Base-by-base conservation (phyloP, 1,284 basidiomycete genomes). In the Boletus sp. region DNA sequence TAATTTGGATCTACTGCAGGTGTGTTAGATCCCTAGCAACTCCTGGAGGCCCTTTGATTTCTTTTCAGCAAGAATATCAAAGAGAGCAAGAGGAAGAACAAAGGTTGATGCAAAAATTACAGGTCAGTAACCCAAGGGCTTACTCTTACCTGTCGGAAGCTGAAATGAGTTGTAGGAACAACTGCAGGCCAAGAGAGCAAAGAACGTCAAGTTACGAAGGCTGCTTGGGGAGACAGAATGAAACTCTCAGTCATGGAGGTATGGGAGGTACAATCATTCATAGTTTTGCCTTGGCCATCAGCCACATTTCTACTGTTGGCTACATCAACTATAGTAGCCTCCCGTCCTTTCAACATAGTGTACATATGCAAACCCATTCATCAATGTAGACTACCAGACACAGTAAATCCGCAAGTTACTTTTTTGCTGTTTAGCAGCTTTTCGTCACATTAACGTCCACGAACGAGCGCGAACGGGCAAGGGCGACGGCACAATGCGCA, bases 51-150 rank as follows among this genome's bases (percentile, higher is more conserved):
- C 13, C 22, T 8, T 35, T 2, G 3, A 44, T 16, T 19, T 20
- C 25, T 7, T 19, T 40, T 32, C 32, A 56, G 56, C 29, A 40
- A 23, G 56, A 56, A 36, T 58, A 39, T n/a, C 13, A 30, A 26
- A 43, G 37, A 14, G 58, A 49, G 16, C 46, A 41, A 8, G 55
- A 23, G 3, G 59, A 59, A 38, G 58, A 54, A 12, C 42, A 1
- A 9, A 56, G 56, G 23, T 42, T 59, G 8, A 2, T 54, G n/a
- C 49, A n/a, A 26, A 53, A 41, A 14, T 30, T 57, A 34, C 49
- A 48, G 42, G 57, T 57, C 4, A 23, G 56, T 26, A 7, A 22
- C 12, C 2, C 5, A 2, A 3, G 1, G 8, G 10, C 13, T 36
- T 44, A 14, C 10, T 27, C 13, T 12, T 27, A 8, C 13, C 4